Percentiles rank a stretch among this genome's conserved stretches.
Evolutionary conservation across 2,329 filamentous ascomycete species (phyloP).

Genomic region (Venturia asperata): DNA sequence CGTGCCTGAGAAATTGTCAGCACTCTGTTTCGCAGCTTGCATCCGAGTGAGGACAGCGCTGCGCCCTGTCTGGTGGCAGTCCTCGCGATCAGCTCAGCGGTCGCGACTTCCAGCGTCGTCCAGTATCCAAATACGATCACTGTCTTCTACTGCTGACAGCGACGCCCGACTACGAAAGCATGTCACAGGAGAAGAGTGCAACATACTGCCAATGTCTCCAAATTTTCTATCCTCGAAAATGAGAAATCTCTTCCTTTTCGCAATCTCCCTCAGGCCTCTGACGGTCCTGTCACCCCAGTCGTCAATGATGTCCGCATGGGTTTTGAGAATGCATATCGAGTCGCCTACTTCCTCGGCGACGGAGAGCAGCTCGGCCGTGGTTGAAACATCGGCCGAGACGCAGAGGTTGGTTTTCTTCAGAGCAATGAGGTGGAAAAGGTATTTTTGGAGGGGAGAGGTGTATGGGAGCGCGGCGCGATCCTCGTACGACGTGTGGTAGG

Average conservation of each 20-base stretch:
- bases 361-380: constrained; percentile 47
- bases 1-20: constrained; percentile 36
- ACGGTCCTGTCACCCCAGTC: constrained; percentile 54
- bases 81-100: neutral
- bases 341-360: constrained; percentile 54
- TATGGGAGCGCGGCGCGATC: constrained; percentile 39
- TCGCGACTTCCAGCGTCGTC: neutral
- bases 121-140: neutral
- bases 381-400: constrained; percentile 52
- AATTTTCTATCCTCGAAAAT: constrained; percentile 52
- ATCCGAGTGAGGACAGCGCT: neutral
- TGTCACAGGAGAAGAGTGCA: neutral
- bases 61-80: neutral
- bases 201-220: constrained; percentile 49
- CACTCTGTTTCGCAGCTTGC: neutral
- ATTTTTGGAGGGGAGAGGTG: constrained; percentile 40
- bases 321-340: constrained; percentile 54
- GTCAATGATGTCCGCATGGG: constrained; percentile 55
- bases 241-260: constrained; percentile 43
- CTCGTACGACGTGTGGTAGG: constrained; percentile 31
- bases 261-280: constrained; percentile 41
- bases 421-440: constrained; percentile 43
- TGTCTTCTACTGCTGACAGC: neutral
- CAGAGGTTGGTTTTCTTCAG: constrained; percentile 47
- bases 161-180: neutral